Conservation (phyloP, 176 grass and related monocot genomes). For the Zoysia japonica region DNA sequence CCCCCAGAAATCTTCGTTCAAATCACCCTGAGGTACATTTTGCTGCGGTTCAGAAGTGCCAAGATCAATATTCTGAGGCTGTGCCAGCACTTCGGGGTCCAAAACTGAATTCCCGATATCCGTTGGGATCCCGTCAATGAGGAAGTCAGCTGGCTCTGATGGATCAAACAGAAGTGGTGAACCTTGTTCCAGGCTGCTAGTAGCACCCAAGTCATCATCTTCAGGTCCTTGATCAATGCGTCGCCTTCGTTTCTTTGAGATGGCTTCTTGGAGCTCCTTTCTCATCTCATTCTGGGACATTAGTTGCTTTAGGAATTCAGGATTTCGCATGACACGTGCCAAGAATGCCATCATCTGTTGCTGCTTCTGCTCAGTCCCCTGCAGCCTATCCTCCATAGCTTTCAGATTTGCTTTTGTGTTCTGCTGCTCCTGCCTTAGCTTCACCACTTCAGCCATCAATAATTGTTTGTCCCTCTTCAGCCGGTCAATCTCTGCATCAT, state of each 20-base stretch:
- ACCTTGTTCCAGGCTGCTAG: constrained; percentile 46
- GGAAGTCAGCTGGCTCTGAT: constrained; percentile 29
- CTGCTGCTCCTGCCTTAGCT: constrained; percentile 93
- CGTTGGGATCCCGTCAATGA: constrained; percentile 33
- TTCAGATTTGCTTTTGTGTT: constrained; percentile 64
- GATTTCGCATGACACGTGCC: constrained; percentile 69
- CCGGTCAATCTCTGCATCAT: constrained; percentile 67
- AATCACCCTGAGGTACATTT: constrained; percentile 37
- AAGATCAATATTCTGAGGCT: constrained; percentile 21
- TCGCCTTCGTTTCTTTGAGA: constrained; percentile 82
- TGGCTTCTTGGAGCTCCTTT: constrained; percentile 79
- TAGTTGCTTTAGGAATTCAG: constrained; percentile 74
- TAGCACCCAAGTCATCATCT: constrained; percentile 41
- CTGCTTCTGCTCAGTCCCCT: constrained; percentile 81
- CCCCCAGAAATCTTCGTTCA: constrained; percentile 81
- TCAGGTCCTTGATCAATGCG: constrained; percentile 61
- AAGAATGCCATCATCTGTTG: constrained; percentile 85
- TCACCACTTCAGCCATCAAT: constrained; percentile 79
- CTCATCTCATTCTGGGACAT: constrained; percentile 60
- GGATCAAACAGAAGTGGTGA: constrained; percentile 41
- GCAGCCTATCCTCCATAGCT: constrained; percentile 83
- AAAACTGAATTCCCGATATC: constrained; percentile 20
- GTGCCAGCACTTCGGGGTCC: background rate
- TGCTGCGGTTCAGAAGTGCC: constrained; percentile 25
- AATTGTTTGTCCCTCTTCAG: constrained; percentile 81